These are phyloP conservation scores for Leptographium galeiforme DNA, from an alignment of 2,329 filamentous ascomycete species.

Conservation along the genomic window DNA sequence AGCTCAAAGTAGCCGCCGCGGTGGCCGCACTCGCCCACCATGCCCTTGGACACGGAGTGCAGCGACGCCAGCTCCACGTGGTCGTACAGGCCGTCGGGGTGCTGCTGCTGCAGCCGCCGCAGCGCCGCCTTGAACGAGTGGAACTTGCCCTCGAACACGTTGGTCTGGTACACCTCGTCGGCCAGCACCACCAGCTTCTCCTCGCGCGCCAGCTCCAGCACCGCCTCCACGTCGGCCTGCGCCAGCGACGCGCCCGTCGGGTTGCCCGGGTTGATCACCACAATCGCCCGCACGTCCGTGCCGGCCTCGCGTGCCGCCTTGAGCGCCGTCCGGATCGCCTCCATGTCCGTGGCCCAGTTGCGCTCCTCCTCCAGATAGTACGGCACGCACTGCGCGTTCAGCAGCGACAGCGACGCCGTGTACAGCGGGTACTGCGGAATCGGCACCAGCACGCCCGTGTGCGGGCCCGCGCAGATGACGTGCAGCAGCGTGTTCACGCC, in stretches of 20 bases:
- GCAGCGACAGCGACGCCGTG: conserved; percentile 76
- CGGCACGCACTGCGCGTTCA: conserved; percentile 77
- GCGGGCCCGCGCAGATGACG: conserved; percentile 65
- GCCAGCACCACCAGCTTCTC: conserved; percentile 82
- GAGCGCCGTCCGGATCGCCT: conserved; percentile 61
- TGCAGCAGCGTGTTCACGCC: conserved; percentile 90
- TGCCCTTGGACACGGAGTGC: conserved; percentile 92
- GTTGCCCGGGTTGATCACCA: conserved; percentile 97
- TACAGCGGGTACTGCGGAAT: conserved; percentile 98
- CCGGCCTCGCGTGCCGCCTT: conserved; percentile 62
- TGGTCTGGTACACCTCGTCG: conserved; percentile 98
- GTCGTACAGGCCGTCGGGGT: conserved; percentile 66
- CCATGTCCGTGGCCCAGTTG: conserved; percentile 77
- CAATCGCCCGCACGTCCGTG: conserved; percentile 80
- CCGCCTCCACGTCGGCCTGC: conserved; percentile 63
- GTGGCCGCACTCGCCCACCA: conserved; percentile 97
- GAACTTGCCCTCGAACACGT: conserved; percentile 90
- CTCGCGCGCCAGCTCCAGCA: conserved; percentile 77
- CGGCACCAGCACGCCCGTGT: conserved; percentile 77
- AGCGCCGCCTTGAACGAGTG: conserved; percentile 89
- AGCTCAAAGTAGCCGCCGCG: conserved; percentile 97
- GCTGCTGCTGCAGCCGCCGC: conserved; percentile 63
- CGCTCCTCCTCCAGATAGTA: conserved; percentile 85
- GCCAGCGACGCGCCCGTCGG: conserved; percentile 82
- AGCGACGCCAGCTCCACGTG: conserved; percentile 78